Conservation (phyloP, 805 yeast species). For the Cyberlindnera misumaiensis region DNA sequence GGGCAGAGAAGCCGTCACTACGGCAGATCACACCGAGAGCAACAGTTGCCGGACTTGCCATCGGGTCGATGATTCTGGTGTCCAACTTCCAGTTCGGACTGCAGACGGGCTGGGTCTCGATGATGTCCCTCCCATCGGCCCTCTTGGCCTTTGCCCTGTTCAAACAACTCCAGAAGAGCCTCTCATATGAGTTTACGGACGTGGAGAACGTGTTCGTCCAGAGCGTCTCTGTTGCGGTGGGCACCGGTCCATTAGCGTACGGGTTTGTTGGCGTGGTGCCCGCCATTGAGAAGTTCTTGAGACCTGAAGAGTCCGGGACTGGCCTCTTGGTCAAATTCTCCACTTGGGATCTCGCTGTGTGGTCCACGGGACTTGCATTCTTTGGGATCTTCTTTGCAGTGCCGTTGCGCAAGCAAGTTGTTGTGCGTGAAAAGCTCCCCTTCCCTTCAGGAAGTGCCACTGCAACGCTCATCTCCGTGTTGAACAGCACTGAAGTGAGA, state of each 20-base stretch:
- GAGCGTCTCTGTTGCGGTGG: slow-evolving; percentile 92
- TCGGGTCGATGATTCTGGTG: slow-evolving; percentile 82
- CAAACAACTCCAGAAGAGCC: slow-evolving; percentile 39
- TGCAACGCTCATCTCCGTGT: slow-evolving; percentile 82
- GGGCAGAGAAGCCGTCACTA: slow-evolving; percentile 37
- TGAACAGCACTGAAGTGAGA: slow-evolving; percentile 60
- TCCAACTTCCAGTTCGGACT: slow-evolving; percentile 95
- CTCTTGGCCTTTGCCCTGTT: slow-evolving; percentile 79
- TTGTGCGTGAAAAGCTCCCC: slow-evolving; percentile 78
- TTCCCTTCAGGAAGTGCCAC: slow-evolving; percentile 97
- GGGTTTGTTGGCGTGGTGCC: slow-evolving; percentile 95
- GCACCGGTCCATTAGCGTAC: slow-evolving; percentile 94
- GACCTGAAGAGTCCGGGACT: slow-evolving; percentile 70
- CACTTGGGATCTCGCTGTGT: slow-evolving; percentile 52
- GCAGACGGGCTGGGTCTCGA: slow-evolving; percentile 98
- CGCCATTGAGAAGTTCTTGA: slow-evolving; percentile 84
- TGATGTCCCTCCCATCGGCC: slow-evolving; percentile 97
- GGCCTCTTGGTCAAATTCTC: slow-evolving; percentile 30
- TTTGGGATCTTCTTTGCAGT: slow-evolving; percentile 96
- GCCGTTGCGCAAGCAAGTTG: slow-evolving; percentile 79
- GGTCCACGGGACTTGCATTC: slow-evolving; percentile 85
- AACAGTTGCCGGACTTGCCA: slow-evolving; percentile 64
- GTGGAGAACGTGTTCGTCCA: slow-evolving; percentile 94
- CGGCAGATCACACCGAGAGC: slow-evolving; percentile 72
- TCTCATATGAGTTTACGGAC: slow-evolving; percentile 54